These are phyloP conservation scores for Corynascus novoguineensis DNA, from an alignment of 495 filamentous ascomycete genomes.

Conservation along the genomic window DNA sequence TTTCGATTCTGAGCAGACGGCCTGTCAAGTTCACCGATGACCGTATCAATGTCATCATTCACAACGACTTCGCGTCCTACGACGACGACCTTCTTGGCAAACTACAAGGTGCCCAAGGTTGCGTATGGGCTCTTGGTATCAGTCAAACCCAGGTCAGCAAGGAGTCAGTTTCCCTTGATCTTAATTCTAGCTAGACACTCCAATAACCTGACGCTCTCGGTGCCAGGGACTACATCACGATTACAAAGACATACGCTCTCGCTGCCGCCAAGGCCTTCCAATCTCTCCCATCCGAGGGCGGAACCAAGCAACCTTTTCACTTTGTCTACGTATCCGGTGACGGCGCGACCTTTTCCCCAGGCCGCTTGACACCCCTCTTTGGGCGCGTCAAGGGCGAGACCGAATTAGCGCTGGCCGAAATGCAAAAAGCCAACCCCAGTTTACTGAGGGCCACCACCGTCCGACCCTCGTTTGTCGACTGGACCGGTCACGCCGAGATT, in stretches of 20 bases:
- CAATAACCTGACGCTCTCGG: neutral
- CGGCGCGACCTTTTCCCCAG: constrained; percentile 46
- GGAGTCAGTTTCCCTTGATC: constrained; percentile 41
- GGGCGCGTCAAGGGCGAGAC: constrained; percentile 58
- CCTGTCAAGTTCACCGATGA: constrained; percentile 60
- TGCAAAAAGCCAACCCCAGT: constrained; percentile 32
- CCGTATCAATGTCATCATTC: constrained; percentile 57
- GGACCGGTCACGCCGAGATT: constrained; percentile 42
- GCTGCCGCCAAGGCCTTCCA: constrained; percentile 57
- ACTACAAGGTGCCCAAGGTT: constrained; percentile 57
- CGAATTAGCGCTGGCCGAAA: constrained; percentile 48
- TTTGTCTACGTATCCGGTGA: constrained; percentile 68
- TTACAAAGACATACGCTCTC: constrained; percentile 60
- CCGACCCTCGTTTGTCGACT: constrained; percentile 52
- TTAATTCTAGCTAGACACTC: neutral
- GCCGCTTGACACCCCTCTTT: constrained; percentile 50
- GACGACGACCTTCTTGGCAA: constrained; percentile 49
- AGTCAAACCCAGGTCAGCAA: constrained; percentile 53
- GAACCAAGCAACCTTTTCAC: constrained; percentile 46
- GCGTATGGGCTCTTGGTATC: constrained; percentile 67
- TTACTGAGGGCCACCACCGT: constrained; percentile 45
- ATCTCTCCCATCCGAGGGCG: constrained; percentile 30
- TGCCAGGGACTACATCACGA: constrained; percentile 58
- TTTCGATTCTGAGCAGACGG: constrained; percentile 61
- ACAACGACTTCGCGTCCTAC: constrained; percentile 59